Evolutionary conservation across 2,329 filamentous ascomycete genomes (phyloP), one percentile per base, ranked within the genome.

Genomic region (Pseudofabraea citricarpa): DNA sequence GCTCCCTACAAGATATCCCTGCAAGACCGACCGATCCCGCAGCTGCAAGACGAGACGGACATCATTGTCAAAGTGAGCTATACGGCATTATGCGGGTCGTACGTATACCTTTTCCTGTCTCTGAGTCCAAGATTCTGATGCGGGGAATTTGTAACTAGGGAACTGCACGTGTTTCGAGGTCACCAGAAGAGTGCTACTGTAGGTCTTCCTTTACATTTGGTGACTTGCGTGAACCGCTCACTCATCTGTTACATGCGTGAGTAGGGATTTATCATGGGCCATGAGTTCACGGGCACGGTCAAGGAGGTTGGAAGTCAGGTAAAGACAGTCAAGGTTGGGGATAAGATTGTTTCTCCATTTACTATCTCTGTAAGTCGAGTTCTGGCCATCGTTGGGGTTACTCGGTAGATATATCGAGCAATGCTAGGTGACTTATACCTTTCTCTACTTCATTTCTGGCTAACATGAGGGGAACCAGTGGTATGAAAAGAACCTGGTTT

Each of bases 11-110:
- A 87, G 58, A 75, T 95, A 43, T 83, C 77, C 1, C 67, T 95
- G 43, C 84, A 94, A 67, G 79, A 91, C 47, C 76, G 87, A 19
- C 88, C 88, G 1, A 75, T 90, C 12, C 90, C 90, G 2, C 75
- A 77, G 52, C 73, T 95, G 51, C 73, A 83, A 56, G 73, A 85
- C 45, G 72, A 79, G 9, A 75, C 73, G 48, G 90, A 95, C 61
- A 77, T 90, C 48, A 81, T 95, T 54, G 79, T 94, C 58, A 89
- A 87, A 63, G 87, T 94, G 21, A 75, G 79, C 47, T 85, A 86
- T 55, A 87, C 87, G 19, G 90, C 87, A 10, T 74, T 95, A 26
- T 95, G 90, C 62, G 90, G 90, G 61, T 90, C 85, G 86, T 90
- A 69, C 61, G 79, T 70, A 9, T 13, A 12, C 10, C 12, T 9